Conservation (phyloP, 2,329 filamentous ascomycete species). For the Trichoderma sp. region DNA sequence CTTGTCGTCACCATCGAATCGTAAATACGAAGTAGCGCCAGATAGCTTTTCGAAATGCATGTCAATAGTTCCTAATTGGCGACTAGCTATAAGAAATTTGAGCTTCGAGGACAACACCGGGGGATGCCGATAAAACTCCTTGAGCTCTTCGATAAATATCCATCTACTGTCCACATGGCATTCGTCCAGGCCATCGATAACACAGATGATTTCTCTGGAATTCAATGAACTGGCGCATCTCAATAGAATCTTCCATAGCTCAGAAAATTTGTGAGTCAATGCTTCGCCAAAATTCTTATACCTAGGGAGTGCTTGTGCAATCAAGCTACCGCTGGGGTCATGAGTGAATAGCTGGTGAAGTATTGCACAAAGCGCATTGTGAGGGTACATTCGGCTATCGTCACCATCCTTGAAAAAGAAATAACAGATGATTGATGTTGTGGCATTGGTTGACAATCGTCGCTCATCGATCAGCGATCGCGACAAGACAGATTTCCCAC, state of each 20-base stretch:
- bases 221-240: constrained; percentile 3
- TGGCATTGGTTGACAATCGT: constrained; percentile 23
- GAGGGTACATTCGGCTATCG: constrained; percentile 23
- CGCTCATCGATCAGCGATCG: constrained; percentile 31
- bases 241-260: constrained; percentile 20
- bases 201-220: constrained; percentile 28
- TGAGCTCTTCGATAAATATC: constrained; percentile 22
- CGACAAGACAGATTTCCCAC: constrained; percentile 34
- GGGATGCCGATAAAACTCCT: constrained; percentile 17
- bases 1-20: constrained; percentile 31
- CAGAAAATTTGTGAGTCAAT: background rate
- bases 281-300: background rate
- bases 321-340: constrained; percentile 19
- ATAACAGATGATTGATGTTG: constrained; percentile 30
- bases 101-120: constrained; percentile 20
- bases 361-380: constrained; percentile 27
- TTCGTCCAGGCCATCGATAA: constrained; percentile 37
- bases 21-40: constrained; percentile 22
- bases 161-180: constrained; percentile 24
- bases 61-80: constrained; percentile 28
- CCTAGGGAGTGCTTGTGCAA: background rate
- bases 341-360: constrained; percentile 31
- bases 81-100: constrained; percentile 36
- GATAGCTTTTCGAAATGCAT: constrained; percentile 22
- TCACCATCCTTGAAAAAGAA: constrained; percentile 38